Evolutionary conservation across 441 rosid species (phyloP).

Genomic region (Raphanus hybrid): DNA sequence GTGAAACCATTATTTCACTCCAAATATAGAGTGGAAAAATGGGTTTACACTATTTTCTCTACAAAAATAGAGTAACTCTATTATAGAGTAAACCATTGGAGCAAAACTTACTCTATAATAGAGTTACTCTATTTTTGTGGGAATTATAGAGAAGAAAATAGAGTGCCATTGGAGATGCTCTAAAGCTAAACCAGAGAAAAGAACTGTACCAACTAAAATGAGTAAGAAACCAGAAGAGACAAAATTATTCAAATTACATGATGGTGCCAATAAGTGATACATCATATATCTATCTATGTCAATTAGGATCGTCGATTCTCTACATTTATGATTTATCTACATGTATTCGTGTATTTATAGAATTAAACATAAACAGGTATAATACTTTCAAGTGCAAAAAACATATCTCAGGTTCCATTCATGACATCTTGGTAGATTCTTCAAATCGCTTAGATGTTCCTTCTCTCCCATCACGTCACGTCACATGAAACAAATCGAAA

Average conservation of each 20-base stretch:
- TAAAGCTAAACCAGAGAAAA: neutral
- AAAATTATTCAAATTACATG: neutral
- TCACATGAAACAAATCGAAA: conserved; percentile 7
- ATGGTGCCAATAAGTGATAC: neutral
- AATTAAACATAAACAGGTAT: neutral
- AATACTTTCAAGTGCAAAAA: neutral
- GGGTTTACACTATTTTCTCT: too few relatives aligned
- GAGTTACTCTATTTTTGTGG: too few relatives aligned
- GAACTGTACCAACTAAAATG: neutral
- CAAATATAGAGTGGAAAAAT: too few relatives aligned
- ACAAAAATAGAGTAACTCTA: too few relatives aligned
- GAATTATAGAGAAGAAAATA: too few relatives aligned
- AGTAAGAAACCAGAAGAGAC: conserved; percentile 7
- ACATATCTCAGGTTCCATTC: neutral
- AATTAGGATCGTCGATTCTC: conserved; percentile 1
- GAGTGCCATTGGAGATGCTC: too few relatives aligned
- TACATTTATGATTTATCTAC: neutral
- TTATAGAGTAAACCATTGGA: too few relatives aligned
- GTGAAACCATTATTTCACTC: too few relatives aligned
- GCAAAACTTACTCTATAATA: too few relatives aligned
- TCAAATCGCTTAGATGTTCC: conserved; percentile 4
- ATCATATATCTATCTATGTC: neutral
- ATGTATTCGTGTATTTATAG: neutral
- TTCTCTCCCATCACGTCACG: conserved; percentile 9
- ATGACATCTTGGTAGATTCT: conserved; percentile 10